phyloP scores from a whole-genome alignment of 768 basidiomycete genomes.

The Lactarius sanguifluus region DNA sequence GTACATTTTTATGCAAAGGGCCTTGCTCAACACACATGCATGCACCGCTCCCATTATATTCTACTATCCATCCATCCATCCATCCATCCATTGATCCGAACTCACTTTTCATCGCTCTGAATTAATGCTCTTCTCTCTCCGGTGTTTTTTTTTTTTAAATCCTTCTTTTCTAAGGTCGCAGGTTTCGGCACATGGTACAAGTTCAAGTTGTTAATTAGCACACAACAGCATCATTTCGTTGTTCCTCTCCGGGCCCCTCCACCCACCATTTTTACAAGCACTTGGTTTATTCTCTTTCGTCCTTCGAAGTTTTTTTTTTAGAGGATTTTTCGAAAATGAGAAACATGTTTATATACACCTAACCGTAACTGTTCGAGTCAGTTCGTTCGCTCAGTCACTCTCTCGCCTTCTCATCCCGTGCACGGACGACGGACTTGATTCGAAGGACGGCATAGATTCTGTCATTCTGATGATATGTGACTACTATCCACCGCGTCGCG shows the following conservation, averaged over 20 bases:
- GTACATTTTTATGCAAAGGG: constrained; percentile 26
- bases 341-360: background rate
- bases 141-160: constrained; percentile 13
- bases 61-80: background rate
- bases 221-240: background rate
- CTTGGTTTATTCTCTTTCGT: constrained; percentile 2
- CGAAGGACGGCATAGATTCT: no score
- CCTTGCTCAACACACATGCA: constrained; percentile 3
- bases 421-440: no score
- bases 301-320: constrained; percentile 7
- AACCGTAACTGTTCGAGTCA: background rate
- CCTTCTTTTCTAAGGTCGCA: constrained; percentile 13
- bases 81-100: background rate
- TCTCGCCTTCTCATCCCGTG: background rate
- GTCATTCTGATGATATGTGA: no score
- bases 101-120: constrained; percentile 8
- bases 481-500: no score
- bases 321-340: background rate
- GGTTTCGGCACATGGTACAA: constrained; percentile 19
- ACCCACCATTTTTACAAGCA: constrained; percentile 4
- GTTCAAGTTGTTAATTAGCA: constrained; percentile 9
- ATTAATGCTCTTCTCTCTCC: constrained; percentile 8
- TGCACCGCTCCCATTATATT: constrained; percentile 14
- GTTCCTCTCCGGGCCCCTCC: background rate
- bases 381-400: background rate